Conservation (phyloP, 2,329 filamentous ascomycete genomes). For the Alternaria sp. region DNA sequence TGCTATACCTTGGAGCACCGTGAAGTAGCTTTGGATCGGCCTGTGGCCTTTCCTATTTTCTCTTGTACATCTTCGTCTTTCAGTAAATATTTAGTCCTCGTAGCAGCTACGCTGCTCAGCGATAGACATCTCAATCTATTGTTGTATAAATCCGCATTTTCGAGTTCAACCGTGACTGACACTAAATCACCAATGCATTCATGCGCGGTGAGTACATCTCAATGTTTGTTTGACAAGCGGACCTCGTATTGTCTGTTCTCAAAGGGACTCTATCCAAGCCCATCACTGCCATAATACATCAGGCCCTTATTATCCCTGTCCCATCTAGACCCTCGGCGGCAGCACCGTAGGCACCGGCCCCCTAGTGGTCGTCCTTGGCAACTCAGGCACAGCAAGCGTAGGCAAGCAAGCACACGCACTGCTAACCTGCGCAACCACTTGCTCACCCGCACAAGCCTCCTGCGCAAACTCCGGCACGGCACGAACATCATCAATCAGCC, state of each 20-base stretch:
- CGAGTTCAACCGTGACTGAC: neutral
- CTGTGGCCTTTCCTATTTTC: neutral
- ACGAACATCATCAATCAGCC: conserved; percentile 22
- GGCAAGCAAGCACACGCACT: conserved; percentile 35
- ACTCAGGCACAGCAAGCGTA: conserved; percentile 27
- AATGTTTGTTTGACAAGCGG: neutral
- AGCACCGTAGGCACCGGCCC: conserved; percentile 34
- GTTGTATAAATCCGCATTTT: neutral
- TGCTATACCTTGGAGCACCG: neutral
- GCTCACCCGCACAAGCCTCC: conserved; percentile 17
- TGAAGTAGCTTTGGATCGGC: neutral
- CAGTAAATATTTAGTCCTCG: neutral
- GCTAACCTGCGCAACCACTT: conserved; percentile 29
- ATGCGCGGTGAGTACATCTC: too few relatives aligned
- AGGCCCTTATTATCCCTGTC: neutral
- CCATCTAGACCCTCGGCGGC: conserved; percentile 21
- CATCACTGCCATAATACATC: too few relatives aligned
- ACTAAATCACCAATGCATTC: too few relatives aligned
- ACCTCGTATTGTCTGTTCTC: neutral
- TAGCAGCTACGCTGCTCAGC: neutral
- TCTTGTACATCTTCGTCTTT: neutral
- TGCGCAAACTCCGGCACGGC: conserved; percentile 26
- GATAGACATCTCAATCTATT: neutral
- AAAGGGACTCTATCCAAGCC: neutral
- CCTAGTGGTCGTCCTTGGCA: conserved; percentile 32